These are phyloP conservation scores for Neoconidiobolus thromboides DNA, from an alignment of 371 early-diverging fungal genomes.

Conservation along the genomic window DNA sequence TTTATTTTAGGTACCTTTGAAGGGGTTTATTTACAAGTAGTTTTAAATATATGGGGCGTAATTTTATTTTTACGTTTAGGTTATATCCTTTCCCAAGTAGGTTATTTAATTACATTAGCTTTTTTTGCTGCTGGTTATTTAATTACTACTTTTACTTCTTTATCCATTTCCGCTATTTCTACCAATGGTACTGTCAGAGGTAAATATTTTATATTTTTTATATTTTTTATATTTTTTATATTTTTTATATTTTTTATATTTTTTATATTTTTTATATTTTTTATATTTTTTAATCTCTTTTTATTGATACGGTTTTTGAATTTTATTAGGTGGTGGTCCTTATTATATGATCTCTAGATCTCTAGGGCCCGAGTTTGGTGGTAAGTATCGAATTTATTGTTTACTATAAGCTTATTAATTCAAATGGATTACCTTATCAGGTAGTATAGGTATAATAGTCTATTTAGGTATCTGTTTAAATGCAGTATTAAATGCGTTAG, in stretches of 20 bases:
- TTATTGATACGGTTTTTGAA: background rate
- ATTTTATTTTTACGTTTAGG: slow-evolving; percentile 39
- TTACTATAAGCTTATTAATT: background rate
- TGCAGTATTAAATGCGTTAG: slow-evolving; percentile 35
- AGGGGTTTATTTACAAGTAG: slow-evolving; percentile 40
- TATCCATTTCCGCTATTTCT: slow-evolving; percentile 48
- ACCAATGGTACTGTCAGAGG: slow-evolving; percentile 45
- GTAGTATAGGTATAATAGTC: slow-evolving; percentile 40
- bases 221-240: background rate
- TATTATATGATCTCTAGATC: slow-evolving; percentile 51
- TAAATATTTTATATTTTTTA: slow-evolving; percentile 3
- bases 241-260: background rate
- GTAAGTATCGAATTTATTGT: slow-evolving; percentile 8
- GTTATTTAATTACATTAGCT: slow-evolving; percentile 27
- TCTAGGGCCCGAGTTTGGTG: slow-evolving; percentile 60
- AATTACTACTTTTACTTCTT: slow-evolving; percentile 36
- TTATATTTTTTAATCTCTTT: background rate
- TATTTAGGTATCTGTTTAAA: slow-evolving; percentile 35
- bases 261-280: background rate
- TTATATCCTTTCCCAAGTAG: slow-evolving; percentile 33
- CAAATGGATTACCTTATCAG: background rate
- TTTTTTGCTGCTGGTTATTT: slow-evolving; percentile 30
- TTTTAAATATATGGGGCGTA: slow-evolving; percentile 38
- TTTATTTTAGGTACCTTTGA: slow-evolving; percentile 33
- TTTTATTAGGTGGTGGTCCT: slow-evolving; percentile 32